Conservation (phyloP, 495 filamentous ascomycete species). For the Lophiostoma macrostomum region DNA sequence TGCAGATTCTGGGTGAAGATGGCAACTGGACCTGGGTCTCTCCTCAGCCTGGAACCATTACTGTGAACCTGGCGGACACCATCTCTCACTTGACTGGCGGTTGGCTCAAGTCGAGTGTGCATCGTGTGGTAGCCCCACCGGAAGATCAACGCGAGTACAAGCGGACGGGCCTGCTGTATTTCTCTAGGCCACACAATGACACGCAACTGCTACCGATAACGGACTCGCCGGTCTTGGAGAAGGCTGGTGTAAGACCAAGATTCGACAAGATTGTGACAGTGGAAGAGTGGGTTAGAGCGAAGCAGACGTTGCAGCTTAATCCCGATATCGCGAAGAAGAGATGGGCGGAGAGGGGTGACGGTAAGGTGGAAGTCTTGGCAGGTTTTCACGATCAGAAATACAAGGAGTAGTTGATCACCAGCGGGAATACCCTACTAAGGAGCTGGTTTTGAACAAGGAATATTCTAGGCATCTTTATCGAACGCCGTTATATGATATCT, state of each 20-base stretch:
- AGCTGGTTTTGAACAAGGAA: no score
- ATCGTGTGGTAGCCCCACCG: conserved; percentile 37
- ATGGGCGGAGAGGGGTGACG: conserved; percentile 12
- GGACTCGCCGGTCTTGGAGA: conserved; percentile 31
- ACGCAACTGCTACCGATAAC: conserved; percentile 24
- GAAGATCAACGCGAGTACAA: conserved; percentile 31
- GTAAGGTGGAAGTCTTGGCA: conserved; percentile 6
- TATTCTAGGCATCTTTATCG: no score
- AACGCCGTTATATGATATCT: no score
- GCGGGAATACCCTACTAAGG: no score
- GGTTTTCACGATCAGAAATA: conserved; percentile 46
- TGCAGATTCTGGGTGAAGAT: conserved; percentile 47
- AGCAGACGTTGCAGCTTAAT: conserved; percentile 15
- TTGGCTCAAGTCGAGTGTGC: conserved; percentile 33
- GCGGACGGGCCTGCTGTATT: conserved; percentile 35
- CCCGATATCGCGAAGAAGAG: conserved; percentile 11
- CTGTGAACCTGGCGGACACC: conserved; percentile 37
- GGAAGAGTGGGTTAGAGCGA: conserved; percentile 31
- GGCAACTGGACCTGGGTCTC: conserved; percentile 36
- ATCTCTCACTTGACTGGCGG: conserved; percentile 35
- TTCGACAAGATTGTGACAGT: conserved; percentile 18
- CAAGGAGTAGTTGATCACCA: no score
- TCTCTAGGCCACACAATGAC: conserved; percentile 31
- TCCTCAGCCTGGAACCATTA: conserved; percentile 33
- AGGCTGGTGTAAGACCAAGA: conserved; percentile 2